These are phyloP conservation scores for Chalciporus pseudorubinellus DNA, from an alignment of 768 basidiomycete species.

Conservation along the genomic window DNA sequence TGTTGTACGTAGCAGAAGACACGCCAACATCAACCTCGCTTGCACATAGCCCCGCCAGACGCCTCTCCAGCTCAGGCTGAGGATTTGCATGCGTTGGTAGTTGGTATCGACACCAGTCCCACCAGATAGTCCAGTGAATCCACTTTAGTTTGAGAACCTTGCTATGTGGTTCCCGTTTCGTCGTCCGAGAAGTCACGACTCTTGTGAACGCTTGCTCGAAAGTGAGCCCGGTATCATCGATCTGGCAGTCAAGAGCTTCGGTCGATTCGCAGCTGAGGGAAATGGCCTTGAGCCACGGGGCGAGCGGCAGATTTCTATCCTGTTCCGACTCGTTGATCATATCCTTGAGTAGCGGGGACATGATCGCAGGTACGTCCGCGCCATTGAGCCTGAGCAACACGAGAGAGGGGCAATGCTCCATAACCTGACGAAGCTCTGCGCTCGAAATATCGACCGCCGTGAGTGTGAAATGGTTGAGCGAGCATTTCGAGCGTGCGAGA, in stretches of 20 bases:
- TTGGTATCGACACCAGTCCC: constrained; percentile 25
- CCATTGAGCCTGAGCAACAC: constrained; percentile 31
- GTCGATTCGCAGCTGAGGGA: constrained; percentile 31
- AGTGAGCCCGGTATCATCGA: constrained; percentile 26
- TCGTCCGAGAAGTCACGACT: constrained; percentile 27
- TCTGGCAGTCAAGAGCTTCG: constrained; percentile 18
- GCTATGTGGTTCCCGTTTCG: constrained; percentile 19
- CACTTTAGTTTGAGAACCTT: constrained; percentile 29
- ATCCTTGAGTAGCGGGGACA: constrained; percentile 23
- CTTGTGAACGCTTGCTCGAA: constrained; percentile 26
- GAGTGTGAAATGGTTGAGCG: constrained; percentile 31
- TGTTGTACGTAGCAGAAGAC: constrained; percentile 30
- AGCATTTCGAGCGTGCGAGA: constrained; percentile 27
- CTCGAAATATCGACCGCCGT: constrained; percentile 25
- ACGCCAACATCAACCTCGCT: constrained; percentile 30
- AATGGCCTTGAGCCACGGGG: constrained; percentile 29
- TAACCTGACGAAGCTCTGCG: constrained; percentile 21
- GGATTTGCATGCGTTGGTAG: constrained; percentile 20
- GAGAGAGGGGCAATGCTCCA: constrained; percentile 30
- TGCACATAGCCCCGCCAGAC: constrained; percentile 20
- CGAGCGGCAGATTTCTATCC: constrained; percentile 19
- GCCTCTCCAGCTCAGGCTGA: constrained; percentile 23
- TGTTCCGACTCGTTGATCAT: constrained; percentile 21
- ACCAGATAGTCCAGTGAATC: constrained; percentile 35
- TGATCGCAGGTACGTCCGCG: constrained; percentile 15